These are phyloP conservation scores for Wickerhamiella shivajii DNA, from an alignment of 805 yeast genomes.

Conservation along the genomic window DNA sequence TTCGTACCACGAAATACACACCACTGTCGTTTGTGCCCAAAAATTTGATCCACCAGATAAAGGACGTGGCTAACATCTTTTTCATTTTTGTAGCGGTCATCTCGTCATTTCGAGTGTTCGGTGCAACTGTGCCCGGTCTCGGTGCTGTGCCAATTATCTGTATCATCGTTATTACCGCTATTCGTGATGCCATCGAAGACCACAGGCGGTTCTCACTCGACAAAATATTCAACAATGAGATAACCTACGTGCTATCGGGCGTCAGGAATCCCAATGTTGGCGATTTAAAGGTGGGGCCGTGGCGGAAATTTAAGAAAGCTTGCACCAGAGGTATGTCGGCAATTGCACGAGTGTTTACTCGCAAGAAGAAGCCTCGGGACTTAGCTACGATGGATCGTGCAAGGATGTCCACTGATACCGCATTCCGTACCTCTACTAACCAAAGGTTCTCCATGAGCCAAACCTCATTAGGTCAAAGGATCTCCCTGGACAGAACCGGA, in stretches of 20 bases:
- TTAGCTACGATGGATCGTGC: no score
- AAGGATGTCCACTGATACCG: no score
- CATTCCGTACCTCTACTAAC: no score
- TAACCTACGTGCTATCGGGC: slow-evolving; percentile 46
- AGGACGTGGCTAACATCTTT: slow-evolving; percentile 80
- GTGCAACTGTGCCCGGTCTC: slow-evolving; percentile 57
- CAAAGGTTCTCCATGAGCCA: no score
- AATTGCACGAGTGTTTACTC: neutral
- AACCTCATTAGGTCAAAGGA: no score
- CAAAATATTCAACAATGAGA: slow-evolving; percentile 53
- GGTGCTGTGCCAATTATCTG: slow-evolving; percentile 75
- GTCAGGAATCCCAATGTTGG: slow-evolving; percentile 45
- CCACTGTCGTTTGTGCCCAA: slow-evolving; percentile 83
- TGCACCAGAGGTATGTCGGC: slow-evolving; percentile 23
- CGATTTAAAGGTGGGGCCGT: slow-evolving; percentile 39
- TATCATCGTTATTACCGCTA: slow-evolving; percentile 57
- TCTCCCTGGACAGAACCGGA: no score
- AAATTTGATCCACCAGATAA: slow-evolving; percentile 65
- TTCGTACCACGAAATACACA: slow-evolving; percentile 92
- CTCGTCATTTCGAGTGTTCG: slow-evolving; percentile 64
- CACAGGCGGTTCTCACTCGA: slow-evolving; percentile 52
- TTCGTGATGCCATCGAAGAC: slow-evolving; percentile 71
- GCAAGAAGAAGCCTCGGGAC: neutral
- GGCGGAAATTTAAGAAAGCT: slow-evolving; percentile 60
- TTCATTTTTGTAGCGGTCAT: slow-evolving; percentile 68